Base-by-base conservation (phyloP, 257 asterid species). In the Solanum okadae region DNA sequence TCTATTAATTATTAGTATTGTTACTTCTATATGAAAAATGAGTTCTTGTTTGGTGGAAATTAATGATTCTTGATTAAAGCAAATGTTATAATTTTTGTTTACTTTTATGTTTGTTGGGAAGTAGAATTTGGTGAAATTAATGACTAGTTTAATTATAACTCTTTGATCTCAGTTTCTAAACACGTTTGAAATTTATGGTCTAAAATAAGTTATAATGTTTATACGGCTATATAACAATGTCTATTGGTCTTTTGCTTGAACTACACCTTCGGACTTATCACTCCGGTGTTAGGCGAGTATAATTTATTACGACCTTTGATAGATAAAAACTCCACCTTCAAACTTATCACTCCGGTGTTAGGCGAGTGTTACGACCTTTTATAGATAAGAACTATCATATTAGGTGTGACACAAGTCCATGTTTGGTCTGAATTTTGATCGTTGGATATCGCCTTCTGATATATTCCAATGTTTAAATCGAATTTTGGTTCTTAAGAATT, bases 131-230 rank as follows among this genome's bases (percentile, higher is more conserved):
- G 68, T 59, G 68, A 59, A 59, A 56, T 18, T 2, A 52, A 5
- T 52, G 23, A 52, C 25, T 52, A 52, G 23, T 52, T 0, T 0
- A 49, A 49, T 22, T 49, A 15, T 0, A 49, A 49, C 0, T 15
- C 22, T 49, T 49, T 49, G 59, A 52, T 52, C 23, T 18, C n/a
- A 18, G 18, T 56, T 56, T 20, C 11, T 56, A 56, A 20, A 56
- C 25, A 56, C 0, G 1, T 0, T 56, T 18, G 10, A 18, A 56
- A 18, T 56, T 18, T 56, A 49, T 49, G 8, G 8, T 49, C 59
- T 49, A 49, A 49, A 49, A 49, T 15, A 14, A 49, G 20, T 14
- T 0, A 12, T 0, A 10, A 49, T 49, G 6, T 0, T 46, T 49
- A 15, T 49, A 8, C 8, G 22, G 22, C 22, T 49, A 49, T 14